Base-by-base conservation (phyloP, 2,329 filamentous ascomycete species). In the Fusarium verrucosum region DNA sequence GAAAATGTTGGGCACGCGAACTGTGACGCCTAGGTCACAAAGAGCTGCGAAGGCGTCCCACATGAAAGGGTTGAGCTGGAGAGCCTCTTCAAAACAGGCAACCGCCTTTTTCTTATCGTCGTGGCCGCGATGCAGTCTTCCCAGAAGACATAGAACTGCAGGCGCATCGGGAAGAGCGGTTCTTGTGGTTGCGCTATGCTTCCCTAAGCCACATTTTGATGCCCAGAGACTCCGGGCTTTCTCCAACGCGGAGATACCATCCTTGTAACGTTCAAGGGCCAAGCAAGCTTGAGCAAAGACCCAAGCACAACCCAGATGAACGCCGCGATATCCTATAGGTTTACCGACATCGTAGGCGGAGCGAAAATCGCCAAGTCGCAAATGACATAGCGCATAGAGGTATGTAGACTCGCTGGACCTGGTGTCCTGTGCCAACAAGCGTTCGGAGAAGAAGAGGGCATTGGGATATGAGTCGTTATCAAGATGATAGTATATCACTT, bases 21-120 rank as follows among this genome's bases (percentile, higher is more conserved):
- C 84, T 66, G 88, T 89, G 40, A 92, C 89, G 5, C 92, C 92
- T 88, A 87, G 92, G 73, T 97, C 93, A 74, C 94, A 97, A 9
- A 99, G 84, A 16, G 87, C 90, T 20, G 89, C 88, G 72, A 98
- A 98, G 1, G 94, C 94, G 81, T 99, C 95, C 95, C 95, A 99
- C 86, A 97, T 95, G 77, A 98, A 94, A 2, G 95, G 94, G 72
- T 98, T 99, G 51, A 89, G 77, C 78, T 94, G 96, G 70, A 99
- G 80, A 7, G 94, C 88, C 59, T 96, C 92, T 68, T 96, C 92
- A 74, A 95, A 98, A 75, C 87, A 92, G 66, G 91, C 86, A 16
- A 94, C 88, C 9, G 95, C 94, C 76, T 92, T 93, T 69, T 90
- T 90, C 72, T 91, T 91, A 71, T 92, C 85, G 69, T 97, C 91